These are phyloP conservation scores for Eragrostis nindensis DNA, from an alignment of 176 grass and related monocot genomes.

Conservation along the genomic window DNA sequence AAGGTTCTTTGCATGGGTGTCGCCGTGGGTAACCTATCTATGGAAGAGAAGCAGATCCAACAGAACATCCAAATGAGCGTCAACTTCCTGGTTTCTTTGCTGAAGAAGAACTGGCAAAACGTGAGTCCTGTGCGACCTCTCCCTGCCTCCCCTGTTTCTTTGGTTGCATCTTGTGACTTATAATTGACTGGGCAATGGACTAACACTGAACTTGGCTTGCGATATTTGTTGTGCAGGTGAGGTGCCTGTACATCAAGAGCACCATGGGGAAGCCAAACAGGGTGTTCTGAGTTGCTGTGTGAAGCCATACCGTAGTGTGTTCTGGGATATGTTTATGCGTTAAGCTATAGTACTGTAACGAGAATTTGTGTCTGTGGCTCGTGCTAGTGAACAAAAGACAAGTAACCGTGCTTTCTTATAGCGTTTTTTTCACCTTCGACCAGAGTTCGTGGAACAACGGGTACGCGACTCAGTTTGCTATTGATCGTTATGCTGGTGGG, in stretches of 20 bases:
- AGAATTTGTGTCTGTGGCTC: not conserved
- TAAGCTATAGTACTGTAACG: not conserved
- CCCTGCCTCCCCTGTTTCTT: not conserved
- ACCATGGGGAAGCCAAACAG: conserved; percentile 76
- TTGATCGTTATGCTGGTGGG: no score
- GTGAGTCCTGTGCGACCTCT: conserved; percentile 15
- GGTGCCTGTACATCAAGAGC: conserved; percentile 92
- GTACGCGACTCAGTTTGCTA: no score
- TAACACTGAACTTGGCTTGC: not conserved
- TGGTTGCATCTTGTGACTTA: not conserved
- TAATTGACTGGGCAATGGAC: no score
- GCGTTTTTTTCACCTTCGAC: not conserved
- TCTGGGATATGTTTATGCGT: not conserved
- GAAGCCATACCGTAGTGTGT: not conserved
- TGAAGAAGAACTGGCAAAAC: conserved; percentile 95
- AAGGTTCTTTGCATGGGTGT: conserved; percentile 92
- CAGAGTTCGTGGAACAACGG: no score
- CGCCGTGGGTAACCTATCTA: conserved; percentile 67
- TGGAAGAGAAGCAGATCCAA: conserved; percentile 92
- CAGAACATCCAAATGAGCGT: conserved; percentile 82
- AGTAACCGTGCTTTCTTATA: not conserved
- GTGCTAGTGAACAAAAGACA: not conserved
- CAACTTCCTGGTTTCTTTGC: conserved; percentile 78
- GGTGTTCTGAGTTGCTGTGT: conserved; percentile 50
- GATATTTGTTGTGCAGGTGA: conserved; percentile 54